phyloP scores from a whole-genome alignment of 768 basidiomycete genomes.

The Suillus luteus region DNA sequence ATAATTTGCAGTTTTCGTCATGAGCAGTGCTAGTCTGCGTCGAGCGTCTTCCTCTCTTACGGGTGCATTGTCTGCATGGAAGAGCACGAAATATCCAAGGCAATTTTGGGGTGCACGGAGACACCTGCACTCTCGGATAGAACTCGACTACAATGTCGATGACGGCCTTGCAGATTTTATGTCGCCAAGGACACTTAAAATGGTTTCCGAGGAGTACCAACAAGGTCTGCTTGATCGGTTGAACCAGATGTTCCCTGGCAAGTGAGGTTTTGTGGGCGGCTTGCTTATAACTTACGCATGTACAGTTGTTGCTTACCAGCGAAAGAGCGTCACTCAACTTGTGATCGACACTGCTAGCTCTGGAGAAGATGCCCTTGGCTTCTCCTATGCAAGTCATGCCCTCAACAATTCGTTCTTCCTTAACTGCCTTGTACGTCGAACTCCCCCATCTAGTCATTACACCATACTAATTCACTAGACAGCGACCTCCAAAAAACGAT shows the following conservation, averaged over 20 bases:
- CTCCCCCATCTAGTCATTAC: neutral
- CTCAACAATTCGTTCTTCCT: constrained; percentile 97
- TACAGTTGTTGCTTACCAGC: constrained; percentile 57
- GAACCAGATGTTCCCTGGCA: constrained; percentile 75
- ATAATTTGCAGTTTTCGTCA: constrained; percentile 12
- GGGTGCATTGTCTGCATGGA: constrained; percentile 19
- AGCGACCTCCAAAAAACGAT: constrained; percentile 37
- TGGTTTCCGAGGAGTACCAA: constrained; percentile 82
- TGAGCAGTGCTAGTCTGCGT: constrained; percentile 26
- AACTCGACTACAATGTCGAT: constrained; percentile 66
- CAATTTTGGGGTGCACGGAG: constrained; percentile 31
- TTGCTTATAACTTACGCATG: neutral
- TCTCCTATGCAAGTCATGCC: constrained; percentile 90
- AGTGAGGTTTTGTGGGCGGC: constrained; percentile 20
- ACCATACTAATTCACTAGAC: constrained; percentile 6
- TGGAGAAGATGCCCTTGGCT: constrained; percentile 64
- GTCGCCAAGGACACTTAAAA: constrained; percentile 68
- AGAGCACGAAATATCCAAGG: constrained; percentile 14
- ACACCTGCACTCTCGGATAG: constrained; percentile 50
- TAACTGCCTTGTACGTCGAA: constrained; percentile 68
- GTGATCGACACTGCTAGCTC: constrained; percentile 66
- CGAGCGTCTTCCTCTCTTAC: constrained; percentile 27
- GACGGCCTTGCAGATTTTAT: constrained; percentile 80
- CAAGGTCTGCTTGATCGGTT: constrained; percentile 78
- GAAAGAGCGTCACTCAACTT: constrained; percentile 65